Evolutionary conservation across 257 asterid genomes (phyloP), one percentile per base, ranked within the genome.

Genomic region (Forsythia suspensa): DNA sequence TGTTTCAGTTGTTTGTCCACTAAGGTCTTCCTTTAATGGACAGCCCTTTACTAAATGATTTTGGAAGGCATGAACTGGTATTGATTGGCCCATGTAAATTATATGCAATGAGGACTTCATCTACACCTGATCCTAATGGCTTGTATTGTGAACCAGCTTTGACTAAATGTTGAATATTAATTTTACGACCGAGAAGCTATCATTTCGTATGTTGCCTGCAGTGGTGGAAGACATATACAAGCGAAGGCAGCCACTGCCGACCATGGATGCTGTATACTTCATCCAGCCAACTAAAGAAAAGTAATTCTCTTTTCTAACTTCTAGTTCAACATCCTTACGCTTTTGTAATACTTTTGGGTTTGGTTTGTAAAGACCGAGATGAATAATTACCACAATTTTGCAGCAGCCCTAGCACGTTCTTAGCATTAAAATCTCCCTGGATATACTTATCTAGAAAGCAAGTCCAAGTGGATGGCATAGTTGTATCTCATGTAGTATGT

Each of bases 191-290:
- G 74, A 77, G 77, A 78, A 83, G 84, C 84, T 67, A 76, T 71
- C 79, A 37, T 81, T 77, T 83, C 69, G 41, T 71, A 72, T 81
- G 79, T 82, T 63, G 74, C 80, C 76, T 88, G 89, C 97, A 96
- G 99, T 96, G 95, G 98, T 94, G 86, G 99, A 96, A 87, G 99
- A 96, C 86, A 94, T 96, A 89, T 91, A 94, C 87, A 92, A 90
- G 89, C 89, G 99, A 76, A 86, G 99, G 77, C 98, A 94, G 79
- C 98, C 99, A 42, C 86, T 96, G 76, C 98, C 98, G 76, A 86
- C 96, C 59, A 94, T 94, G 98, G 98, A 92, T 85, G 98, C 98
- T 70, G 88, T 96, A 89, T 96, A 96, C 84, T 94, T 94, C 86
- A 87, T 96, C 82, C 97, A 89, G 87, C 99, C 99, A 79, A 92